Evolutionary conservation across 2,329 filamentous ascomycete genomes (phyloP), one percentile per base, ranked within the genome.

Genomic region (Penicillium sp.): DNA sequence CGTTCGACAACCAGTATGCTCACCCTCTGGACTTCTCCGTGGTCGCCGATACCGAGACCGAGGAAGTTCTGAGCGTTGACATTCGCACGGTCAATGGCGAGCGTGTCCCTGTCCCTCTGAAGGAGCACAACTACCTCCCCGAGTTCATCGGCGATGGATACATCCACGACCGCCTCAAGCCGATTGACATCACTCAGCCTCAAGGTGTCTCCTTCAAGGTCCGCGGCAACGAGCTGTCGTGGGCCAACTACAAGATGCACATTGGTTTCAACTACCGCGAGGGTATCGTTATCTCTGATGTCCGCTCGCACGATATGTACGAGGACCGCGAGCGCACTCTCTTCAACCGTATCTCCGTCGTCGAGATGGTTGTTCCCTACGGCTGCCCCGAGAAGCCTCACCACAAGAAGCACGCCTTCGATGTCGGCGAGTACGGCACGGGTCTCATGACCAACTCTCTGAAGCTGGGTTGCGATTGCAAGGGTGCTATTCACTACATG

Each of bases 211-310:
- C 70, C 7, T 73, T 73, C 66, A 67, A 65, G 53, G 62, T 73
- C 56, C 69, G 71, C 26, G 69, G 70, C 16, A 72, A 71, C n/a
- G 70, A 72, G 59, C 56, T 73, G 14, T 65, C 65, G 11, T 73
- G 70, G 70, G 70, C 70, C 51, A 70, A 69, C 51, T 68, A 58
- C 59, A 72, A 71, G 52, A 77, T 78, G 75, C 76, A 78, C 55
- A 67, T 83, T 37, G 79, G 80, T 30, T 83, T 82, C 75, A 82
- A 82, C 70, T 77, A 79, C 62, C 76, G 81, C 10, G 80, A 86
- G 68, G 84, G 84, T 48, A 84, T 85, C 74, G 83, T 86, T 6
- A 72, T 87, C 16, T 84, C 84, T 59, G 79, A 86, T 28, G 63
- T 73, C 6, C 68, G 70, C 40, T 58, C 68, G 6, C 66, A 71